A percentile compares a stretch with the other conserved stretches of the same genome.
Evolutionary conservation across 495 filamentous ascomycete species (phyloP).

Genomic region (Penicillium daleae): DNA sequence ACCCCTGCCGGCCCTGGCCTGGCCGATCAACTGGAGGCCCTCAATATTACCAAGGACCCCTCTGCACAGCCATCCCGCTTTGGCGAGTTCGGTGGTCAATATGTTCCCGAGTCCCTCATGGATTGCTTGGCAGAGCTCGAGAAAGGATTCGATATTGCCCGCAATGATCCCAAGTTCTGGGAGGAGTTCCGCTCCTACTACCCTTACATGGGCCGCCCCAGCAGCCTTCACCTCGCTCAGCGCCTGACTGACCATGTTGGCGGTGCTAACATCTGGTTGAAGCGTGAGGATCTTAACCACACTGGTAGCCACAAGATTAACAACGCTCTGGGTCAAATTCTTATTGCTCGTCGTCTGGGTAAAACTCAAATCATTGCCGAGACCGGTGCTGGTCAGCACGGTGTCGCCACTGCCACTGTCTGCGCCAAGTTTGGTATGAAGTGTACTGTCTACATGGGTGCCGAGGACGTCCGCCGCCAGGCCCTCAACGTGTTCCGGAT

Average conservation of each 20-base stretch:
- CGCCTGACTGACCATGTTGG: slow-evolving; percentile 85
- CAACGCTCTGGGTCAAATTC: slow-evolving; percentile 89
- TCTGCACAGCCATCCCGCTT: slow-evolving; percentile 78
- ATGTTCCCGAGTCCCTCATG: slow-evolving; percentile 97
- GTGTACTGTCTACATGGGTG: slow-evolving; percentile 96
- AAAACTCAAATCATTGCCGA: slow-evolving; percentile 97
- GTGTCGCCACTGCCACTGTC: slow-evolving; percentile 93
- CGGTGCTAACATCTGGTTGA: slow-evolving; percentile 94
- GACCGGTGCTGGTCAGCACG: slow-evolving; percentile 96
- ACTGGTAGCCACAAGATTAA: slow-evolving; percentile 93
- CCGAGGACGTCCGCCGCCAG: slow-evolving; percentile 93
- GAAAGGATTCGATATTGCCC: slow-evolving; percentile 82
- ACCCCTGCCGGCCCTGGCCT: slow-evolving; percentile 62
- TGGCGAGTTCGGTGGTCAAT: slow-evolving; percentile 98
- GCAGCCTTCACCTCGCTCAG: slow-evolving; percentile 85
- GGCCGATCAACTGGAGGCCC: slow-evolving; percentile 72
- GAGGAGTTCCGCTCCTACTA: slow-evolving; percentile 97
- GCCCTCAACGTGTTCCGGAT: slow-evolving; percentile 96
- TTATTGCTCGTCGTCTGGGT: slow-evolving; percentile 79
- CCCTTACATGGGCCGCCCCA: slow-evolving; percentile 94
- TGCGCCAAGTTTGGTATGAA: slow-evolving; percentile 96
- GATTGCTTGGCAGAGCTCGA: slow-evolving; percentile 93
- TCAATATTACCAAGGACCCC: slow-evolving; percentile 59
- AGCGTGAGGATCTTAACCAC: slow-evolving; percentile 93
- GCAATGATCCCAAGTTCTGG: slow-evolving; percentile 91